Evolutionary conservation across 106 monocot genomes (phyloP).

Genomic region (Acorus calamus): DNA sequence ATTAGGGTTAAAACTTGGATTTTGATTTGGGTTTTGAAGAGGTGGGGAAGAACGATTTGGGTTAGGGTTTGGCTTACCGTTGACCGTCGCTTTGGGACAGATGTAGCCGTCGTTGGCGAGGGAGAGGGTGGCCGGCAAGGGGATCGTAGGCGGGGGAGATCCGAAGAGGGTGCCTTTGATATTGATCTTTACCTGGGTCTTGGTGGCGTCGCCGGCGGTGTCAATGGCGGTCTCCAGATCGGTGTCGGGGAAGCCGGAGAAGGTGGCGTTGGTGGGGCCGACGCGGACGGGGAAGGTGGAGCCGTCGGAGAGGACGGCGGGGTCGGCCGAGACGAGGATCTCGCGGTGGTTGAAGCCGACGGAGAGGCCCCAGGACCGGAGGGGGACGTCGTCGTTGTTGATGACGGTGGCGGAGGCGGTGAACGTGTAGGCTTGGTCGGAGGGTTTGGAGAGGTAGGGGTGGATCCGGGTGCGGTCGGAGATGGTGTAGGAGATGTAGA

Average conservation of each 20-base stretch:
- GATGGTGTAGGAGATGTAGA: conserved; percentile 29
- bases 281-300: conserved; percentile 51
- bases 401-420: conserved; percentile 24
- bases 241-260: conserved; percentile 66
- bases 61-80: too few species aligned
- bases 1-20: too few species aligned
- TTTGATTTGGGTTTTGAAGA: too few species aligned
- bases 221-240: conserved; percentile 82
- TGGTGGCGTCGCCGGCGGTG: conserved; percentile 62
- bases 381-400: conserved; percentile 36
- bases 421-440: conserved; percentile 44
- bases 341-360: conserved; percentile 42
- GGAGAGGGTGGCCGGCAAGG: conserved; percentile 31
- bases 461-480: conserved; percentile 18
- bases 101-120: conserved; percentile 40
- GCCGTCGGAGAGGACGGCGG: conserved; percentile 53
- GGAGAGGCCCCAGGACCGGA: conserved; percentile 34
- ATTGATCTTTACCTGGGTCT: conserved; percentile 40
- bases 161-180: conserved; percentile 63
- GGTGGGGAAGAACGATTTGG: too few species aligned
- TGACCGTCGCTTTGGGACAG: conserved; percentile 19
- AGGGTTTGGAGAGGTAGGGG: conserved; percentile 22
- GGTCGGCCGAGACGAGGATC: conserved; percentile 48
- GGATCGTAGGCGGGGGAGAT: conserved; percentile 11
- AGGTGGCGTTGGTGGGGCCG: conserved; percentile 33